Percentiles rank a stretch among this genome's conserved stretches.
phyloP scores from a whole-genome alignment of 208 protist genomes.

The Trypanosoma rangeli region DNA sequence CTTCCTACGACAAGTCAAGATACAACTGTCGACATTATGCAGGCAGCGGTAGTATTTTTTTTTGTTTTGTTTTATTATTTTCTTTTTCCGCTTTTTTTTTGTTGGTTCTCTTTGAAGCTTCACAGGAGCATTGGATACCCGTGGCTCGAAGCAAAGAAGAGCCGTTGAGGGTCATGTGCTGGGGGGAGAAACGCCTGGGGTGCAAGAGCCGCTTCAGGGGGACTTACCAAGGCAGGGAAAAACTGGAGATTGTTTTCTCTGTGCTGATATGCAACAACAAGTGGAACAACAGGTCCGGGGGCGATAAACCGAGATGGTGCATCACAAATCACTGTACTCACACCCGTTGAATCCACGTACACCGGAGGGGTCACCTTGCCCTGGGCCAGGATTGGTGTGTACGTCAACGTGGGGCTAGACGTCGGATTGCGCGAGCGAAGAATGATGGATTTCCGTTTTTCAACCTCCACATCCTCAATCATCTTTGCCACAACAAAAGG shows the following conservation, averaged over 20 bases:
- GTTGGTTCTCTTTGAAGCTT: neutral
- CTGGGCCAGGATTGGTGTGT: neutral
- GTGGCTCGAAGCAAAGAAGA: conserved; percentile 8
- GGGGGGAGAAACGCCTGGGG: conserved; percentile 5
- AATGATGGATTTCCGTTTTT: conserved; percentile 29
- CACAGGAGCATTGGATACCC: neutral
- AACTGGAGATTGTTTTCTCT: conserved; percentile 11
- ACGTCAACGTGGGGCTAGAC: neutral
- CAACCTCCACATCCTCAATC: conserved; percentile 22
- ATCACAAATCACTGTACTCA: conserved; percentile 12
- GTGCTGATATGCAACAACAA: conserved; percentile 17
- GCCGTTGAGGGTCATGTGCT: neutral
- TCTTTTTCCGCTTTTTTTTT: neutral
- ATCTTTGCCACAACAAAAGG: conserved; percentile 27
- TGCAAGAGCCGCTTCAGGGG: conserved; percentile 4
- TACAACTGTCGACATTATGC: too few relatives aligned
- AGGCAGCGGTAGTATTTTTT: too few relatives aligned
- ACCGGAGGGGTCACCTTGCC: neutral
- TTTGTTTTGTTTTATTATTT: neutral
- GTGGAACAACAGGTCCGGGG: conserved; percentile 9
- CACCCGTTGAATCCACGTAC: conserved; percentile 14
- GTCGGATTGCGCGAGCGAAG: conserved; percentile 16
- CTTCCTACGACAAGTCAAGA: too few relatives aligned
- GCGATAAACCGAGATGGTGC: conserved; percentile 6
- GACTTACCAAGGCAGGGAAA: conserved; percentile 3